Evolutionary conservation across 1,284 basidiomycete genomes (phyloP).

Genomic region (Cerioporus squamosus): DNA sequence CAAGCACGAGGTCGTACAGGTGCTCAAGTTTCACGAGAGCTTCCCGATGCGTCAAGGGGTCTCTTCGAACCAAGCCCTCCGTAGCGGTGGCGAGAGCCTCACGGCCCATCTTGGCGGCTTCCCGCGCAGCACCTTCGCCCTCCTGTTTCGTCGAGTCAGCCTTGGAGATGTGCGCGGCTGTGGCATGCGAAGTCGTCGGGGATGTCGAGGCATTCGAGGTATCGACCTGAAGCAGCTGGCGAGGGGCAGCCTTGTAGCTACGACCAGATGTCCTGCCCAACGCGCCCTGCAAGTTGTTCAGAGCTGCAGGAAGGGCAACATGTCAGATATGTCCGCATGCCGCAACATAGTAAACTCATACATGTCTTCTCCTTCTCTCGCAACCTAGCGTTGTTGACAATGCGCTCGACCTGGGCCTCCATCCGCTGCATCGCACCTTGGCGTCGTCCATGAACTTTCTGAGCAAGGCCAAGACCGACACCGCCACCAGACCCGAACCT

Average conservation of each 20-base stretch:
- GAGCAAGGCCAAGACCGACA: constrained; percentile 77
- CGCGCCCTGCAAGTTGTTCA: constrained; percentile 91
- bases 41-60: constrained; percentile 82
- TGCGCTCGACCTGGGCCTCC: constrained; percentile 96
- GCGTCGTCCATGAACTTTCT: constrained; percentile 69
- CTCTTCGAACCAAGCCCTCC: constrained; percentile 60
- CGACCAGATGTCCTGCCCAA: constrained; percentile 92
- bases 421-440: constrained; percentile 97
- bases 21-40: constrained; percentile 83
- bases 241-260: constrained; percentile 94
- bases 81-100: constrained; percentile 64
- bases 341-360: constrained; percentile 39
- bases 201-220: constrained; percentile 46
- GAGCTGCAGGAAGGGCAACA: constrained; percentile 43
- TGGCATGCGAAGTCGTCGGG: constrained; percentile 57
- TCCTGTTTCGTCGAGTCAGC: constrained; percentile 44
- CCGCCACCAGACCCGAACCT: constrained; percentile 84
- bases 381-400: constrained; percentile 91
- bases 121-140: constrained; percentile 62
- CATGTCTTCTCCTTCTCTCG: constrained; percentile 85
- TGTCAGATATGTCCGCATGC: background rate
- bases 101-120: constrained; percentile 73
- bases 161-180: constrained; percentile 60
- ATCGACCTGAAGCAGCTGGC: constrained; percentile 92
- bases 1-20: constrained; percentile 85